These are phyloP conservation scores for Talaromyces marneffei DNA, from an alignment of 2,329 filamentous ascomycete genomes.

Conservation along the genomic window DNA sequence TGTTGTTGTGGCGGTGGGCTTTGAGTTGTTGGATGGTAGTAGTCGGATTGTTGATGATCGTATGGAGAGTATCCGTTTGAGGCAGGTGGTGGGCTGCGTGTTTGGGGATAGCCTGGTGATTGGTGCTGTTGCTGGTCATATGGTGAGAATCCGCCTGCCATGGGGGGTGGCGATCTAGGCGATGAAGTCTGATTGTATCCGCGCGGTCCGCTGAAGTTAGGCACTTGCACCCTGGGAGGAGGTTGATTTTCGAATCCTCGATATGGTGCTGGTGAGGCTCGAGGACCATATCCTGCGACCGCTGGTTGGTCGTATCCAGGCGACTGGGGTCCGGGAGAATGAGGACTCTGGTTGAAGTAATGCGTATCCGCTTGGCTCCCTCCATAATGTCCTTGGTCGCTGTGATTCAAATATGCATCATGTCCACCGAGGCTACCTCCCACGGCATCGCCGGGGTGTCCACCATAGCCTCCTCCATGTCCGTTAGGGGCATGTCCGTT, in stretches of 20 bases:
- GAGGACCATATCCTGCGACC: slow-evolving; percentile 1
- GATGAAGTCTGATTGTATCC: slow-evolving; percentile 9
- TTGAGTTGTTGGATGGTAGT: not conserved
- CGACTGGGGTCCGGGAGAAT: slow-evolving; percentile 5
- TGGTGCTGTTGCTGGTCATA: slow-evolving; percentile 9
- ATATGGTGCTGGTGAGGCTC: slow-evolving; percentile 7
- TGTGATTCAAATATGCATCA: not conserved
- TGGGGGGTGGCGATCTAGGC: slow-evolving; percentile 9
- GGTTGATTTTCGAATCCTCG: slow-evolving; percentile 15
- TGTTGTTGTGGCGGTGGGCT: not conserved
- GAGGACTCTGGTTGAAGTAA: slow-evolving; percentile 8
- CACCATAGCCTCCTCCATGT: not conserved
- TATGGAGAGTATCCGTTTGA: slow-evolving; percentile 5
- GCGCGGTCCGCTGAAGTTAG: slow-evolving; percentile 12
- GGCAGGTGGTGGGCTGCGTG: slow-evolving; percentile 6
- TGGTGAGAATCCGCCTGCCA: slow-evolving; percentile 10
- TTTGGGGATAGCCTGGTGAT: not conserved
- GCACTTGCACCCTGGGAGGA: slow-evolving; percentile 1
- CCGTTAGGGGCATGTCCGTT: not conserved
- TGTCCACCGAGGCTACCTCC: not conserved
- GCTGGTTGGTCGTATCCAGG: slow-evolving; percentile 3
- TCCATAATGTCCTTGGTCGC: not conserved
- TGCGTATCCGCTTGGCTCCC: not conserved
- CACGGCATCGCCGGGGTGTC: not conserved
- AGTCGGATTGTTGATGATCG: not conserved